Percentiles rank a stretch among this genome's conserved stretches.
phyloP scores from a whole-genome alignment of 176 grass and related monocot species.

The Lolium rigidum region DNA sequence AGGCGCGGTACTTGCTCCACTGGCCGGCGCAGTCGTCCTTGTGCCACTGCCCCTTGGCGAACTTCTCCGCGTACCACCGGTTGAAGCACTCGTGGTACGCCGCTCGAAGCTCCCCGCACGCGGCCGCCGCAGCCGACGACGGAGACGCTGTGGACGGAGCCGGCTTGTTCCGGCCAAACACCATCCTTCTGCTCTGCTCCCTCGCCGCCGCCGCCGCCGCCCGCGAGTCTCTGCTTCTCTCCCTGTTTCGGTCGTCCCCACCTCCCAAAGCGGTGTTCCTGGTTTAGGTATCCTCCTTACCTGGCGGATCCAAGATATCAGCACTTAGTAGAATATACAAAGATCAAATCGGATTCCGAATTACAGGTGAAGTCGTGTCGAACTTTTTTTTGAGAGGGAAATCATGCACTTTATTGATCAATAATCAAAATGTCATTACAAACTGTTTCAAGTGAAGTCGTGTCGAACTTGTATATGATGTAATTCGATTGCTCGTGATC shows the following conservation, averaged over 20 bases:
- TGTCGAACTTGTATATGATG: too few relatives aligned
- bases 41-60: conserved; percentile 91
- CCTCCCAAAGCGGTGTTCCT: not conserved
- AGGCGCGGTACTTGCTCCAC: conserved; percentile 82
- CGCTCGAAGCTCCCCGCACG: conserved; percentile 68
- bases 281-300: not conserved
- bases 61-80: conserved; percentile 94
- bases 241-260: not conserved
- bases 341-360: too few relatives aligned
- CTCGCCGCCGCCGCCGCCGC: conserved; percentile 6
- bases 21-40: conserved; percentile 78
- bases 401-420: too few relatives aligned
- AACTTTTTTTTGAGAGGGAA: too few relatives aligned
- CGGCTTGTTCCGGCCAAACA: conserved; percentile 54
- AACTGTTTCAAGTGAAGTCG: too few relatives aligned
- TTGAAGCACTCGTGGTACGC: conserved; percentile 99
- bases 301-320: accelerated
- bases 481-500: too few relatives aligned
- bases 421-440: too few relatives aligned
- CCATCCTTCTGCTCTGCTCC: conserved; percentile 41
- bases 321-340: too few relatives aligned
- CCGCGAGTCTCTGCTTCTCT: not conserved
- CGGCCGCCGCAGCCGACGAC: conserved; percentile 50
- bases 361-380: too few relatives aligned
- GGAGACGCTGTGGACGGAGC: conserved; percentile 32